phyloP scores from a whole-genome alignment of 208 protist species.

The Acanthamoeba sp. region DNA sequence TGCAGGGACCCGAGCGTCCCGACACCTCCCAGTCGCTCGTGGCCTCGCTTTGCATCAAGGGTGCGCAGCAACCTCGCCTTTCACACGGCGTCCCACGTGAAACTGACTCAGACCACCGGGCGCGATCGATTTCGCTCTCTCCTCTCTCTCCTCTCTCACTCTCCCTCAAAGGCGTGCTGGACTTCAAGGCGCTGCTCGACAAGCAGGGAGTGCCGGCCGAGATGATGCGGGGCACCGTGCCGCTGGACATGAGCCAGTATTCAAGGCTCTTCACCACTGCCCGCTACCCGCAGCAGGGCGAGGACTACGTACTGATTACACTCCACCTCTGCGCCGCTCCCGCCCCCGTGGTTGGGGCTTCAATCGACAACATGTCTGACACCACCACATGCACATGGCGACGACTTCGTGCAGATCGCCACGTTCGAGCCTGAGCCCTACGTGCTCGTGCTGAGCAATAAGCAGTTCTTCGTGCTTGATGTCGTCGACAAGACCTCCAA shows the following conservation, averaged over 20 bases:
- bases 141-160: neutral
- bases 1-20: conserved; percentile 24
- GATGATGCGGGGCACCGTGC: conserved; percentile 48
- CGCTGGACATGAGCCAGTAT: conserved; percentile 58
- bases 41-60: conserved; percentile 31
- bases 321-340: no score
- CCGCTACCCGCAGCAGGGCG: conserved; percentile 3
- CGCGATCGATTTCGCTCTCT: no score
- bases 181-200: conserved; percentile 43
- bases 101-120: no score
- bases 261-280: conserved; percentile 35
- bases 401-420: neutral
- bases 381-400: neutral
- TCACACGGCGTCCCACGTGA: no score
- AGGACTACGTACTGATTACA: neutral
- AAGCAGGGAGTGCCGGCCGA: conserved; percentile 27
- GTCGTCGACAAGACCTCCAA: neutral
- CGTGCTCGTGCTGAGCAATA: conserved; percentile 52
- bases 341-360: neutral
- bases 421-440: conserved; percentile 21
- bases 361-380: neutral
- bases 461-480: conserved; percentile 52
- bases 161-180: conserved; percentile 21
- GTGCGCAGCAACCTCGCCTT: neutral
- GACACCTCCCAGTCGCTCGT: conserved; percentile 17